Evolutionary conservation across 345 rosid genomes (phyloP).

Genomic region (Crucihimalaya himalaica): DNA sequence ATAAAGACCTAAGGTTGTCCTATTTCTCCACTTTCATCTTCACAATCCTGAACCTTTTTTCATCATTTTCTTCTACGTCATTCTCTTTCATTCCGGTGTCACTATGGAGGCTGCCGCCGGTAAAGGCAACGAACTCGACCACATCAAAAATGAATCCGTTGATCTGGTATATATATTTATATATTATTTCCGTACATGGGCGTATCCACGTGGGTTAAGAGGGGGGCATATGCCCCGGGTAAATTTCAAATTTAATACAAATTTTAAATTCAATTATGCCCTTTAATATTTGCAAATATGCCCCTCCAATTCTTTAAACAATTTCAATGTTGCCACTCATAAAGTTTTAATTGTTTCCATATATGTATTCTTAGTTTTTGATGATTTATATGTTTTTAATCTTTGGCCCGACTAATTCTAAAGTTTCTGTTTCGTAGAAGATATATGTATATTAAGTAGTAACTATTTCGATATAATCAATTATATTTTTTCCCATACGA

Average conservation of each 20-base stretch:
- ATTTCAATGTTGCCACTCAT: too few species aligned
- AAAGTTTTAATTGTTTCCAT: too few species aligned
- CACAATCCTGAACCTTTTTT: background rate
- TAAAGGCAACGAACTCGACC: constrained; percentile 57
- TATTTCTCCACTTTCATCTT: background rate
- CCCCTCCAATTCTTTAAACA: too few species aligned
- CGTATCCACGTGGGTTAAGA: too few species aligned
- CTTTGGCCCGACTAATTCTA: background rate
- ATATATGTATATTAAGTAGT: background rate
- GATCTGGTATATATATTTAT: constrained; percentile 51
- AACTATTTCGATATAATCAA: background rate
- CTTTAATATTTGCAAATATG: too few species aligned
- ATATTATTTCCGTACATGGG: background rate
- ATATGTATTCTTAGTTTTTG: background rate
- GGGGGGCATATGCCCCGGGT: too few species aligned
- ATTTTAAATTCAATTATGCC: too few species aligned
- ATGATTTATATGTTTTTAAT: background rate
- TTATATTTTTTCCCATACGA: background rate
- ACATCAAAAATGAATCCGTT: constrained; percentile 71
- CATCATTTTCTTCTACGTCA: background rate
- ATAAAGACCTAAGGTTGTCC: constrained; percentile 16
- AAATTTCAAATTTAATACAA: too few species aligned
- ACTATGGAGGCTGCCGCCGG: constrained; percentile 33
- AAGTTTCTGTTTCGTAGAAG: background rate
- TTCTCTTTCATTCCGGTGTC: background rate